These are phyloP conservation scores for Pluteus cervinus DNA, from an alignment of 768 basidiomycete genomes.

Conservation along the genomic window DNA sequence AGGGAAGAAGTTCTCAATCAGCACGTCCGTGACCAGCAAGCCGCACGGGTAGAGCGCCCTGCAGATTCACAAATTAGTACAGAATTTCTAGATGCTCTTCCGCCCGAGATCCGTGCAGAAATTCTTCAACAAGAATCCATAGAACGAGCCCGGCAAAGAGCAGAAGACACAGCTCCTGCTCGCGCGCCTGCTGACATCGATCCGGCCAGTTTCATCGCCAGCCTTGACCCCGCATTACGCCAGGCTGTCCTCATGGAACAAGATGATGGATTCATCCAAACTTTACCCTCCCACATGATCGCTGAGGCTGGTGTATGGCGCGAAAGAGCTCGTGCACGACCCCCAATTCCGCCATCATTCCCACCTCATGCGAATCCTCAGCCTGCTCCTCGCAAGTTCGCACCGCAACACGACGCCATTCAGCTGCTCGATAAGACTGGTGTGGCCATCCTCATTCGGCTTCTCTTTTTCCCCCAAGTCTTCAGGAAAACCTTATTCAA, in stretches of 20 bases:
- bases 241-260: constrained; percentile 89
- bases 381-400: constrained; percentile 40
- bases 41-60: constrained; percentile 67
- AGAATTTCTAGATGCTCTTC: constrained; percentile 94
- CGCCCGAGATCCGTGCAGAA: constrained; percentile 94
- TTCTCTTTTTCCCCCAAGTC: constrained; percentile 95
- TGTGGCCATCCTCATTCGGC: constrained; percentile 81
- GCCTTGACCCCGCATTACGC: constrained; percentile 82
- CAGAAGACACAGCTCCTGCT: constrained; percentile 37
- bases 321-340: constrained; percentile 38
- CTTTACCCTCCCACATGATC: constrained; percentile 78
- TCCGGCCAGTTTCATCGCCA: constrained; percentile 87
- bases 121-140: constrained; percentile 92
- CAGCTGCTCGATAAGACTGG: constrained; percentile 89
- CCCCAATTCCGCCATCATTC: constrained; percentile 23
- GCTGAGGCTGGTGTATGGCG: constrained; percentile 76
- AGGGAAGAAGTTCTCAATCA: constrained; percentile 97
- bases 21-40: constrained; percentile 88
- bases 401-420: constrained; percentile 76
- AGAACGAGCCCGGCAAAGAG: constrained; percentile 60
- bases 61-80: constrained; percentile 85
- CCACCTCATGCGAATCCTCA: constrained; percentile 23
- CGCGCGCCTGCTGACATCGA: constrained; percentile 71
- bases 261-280: constrained; percentile 78
- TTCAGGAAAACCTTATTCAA: constrained; percentile 83